Percentiles rank a stretch among this genome's conserved stretches.
Conservation (phyloP, 495 filamentous ascomycete genomes). For the Cryomyces minteri region DNA sequence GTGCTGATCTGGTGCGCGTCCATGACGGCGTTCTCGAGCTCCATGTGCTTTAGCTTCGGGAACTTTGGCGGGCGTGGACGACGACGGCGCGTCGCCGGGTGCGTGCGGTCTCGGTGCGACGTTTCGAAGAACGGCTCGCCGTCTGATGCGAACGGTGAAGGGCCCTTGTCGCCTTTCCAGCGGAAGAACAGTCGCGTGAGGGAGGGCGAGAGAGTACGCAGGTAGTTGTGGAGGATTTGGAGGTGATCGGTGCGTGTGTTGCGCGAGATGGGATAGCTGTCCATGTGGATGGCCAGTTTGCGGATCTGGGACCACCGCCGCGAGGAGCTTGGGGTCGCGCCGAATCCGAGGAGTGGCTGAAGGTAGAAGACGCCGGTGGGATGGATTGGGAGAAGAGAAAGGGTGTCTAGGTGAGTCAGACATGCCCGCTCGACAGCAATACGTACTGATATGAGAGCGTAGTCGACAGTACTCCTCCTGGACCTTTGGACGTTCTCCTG, state of each 20-base stretch:
- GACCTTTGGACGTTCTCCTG: conserved; percentile 47
- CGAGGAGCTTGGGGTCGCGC: conserved; percentile 39
- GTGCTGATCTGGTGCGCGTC: conserved; percentile 44
- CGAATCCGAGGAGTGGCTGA: conserved; percentile 44
- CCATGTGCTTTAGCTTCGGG: conserved; percentile 27
- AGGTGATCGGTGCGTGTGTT: conserved; percentile 45
- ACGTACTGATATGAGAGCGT: conserved; percentile 61
- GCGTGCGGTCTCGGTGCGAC: conserved; percentile 9
- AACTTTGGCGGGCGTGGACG: conserved; percentile 25
- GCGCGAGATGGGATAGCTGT: conserved; percentile 32
- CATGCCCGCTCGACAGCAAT: conserved; percentile 54
- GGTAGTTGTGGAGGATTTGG: conserved; percentile 55
- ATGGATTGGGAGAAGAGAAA: conserved; percentile 49
- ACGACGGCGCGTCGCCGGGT: conserved; percentile 6
- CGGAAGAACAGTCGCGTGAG: conserved; percentile 47
- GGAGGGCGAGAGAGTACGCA: conserved; percentile 39
- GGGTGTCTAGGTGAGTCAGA: conserved; percentile 35
- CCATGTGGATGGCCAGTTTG: conserved; percentile 48
- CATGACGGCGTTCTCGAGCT: conserved; percentile 46
- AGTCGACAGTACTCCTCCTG: conserved; percentile 58
- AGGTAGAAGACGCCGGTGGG: conserved; percentile 52
- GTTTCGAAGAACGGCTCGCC: conserved; percentile 35
- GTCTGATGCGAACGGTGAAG: conserved; percentile 46
- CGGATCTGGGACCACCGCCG: conserved; percentile 55
- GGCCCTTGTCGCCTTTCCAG: conserved; percentile 50